Conservation (phyloP, 2,329 filamentous ascomycete genomes). For the Sarocladiaceae sp. region DNA sequence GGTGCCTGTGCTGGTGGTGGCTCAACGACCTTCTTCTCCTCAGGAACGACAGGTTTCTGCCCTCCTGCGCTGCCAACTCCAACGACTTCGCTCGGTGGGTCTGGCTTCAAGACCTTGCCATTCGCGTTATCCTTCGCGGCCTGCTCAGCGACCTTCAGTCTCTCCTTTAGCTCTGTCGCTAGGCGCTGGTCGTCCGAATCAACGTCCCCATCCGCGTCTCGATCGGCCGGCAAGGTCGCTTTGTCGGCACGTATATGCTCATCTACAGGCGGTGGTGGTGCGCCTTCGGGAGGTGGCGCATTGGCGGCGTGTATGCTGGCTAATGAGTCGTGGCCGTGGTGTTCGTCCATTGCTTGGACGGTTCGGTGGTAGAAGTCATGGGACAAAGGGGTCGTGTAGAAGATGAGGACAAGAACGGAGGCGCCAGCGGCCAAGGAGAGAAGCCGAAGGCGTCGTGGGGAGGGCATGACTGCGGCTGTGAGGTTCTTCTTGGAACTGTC, state of each 20-base stretch:
- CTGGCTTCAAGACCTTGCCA: slow-evolving; percentile 56
- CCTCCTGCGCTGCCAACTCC: slow-evolving; percentile 52
- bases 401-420: slow-evolving; percentile 61
- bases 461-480: slow-evolving; percentile 52
- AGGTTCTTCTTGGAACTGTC: too few relatives aligned
- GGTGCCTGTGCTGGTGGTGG: slow-evolving; percentile 37
- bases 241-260: slow-evolving; percentile 30
- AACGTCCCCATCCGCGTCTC: slow-evolving; percentile 48
- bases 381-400: slow-evolving; percentile 60
- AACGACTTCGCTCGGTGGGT: slow-evolving; percentile 50
- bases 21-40: slow-evolving; percentile 38
- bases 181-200: slow-evolving; percentile 50
- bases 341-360: slow-evolving; percentile 44
- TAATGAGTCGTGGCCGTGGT: slow-evolving; percentile 10
- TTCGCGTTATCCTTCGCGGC: slow-evolving; percentile 64
- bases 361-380: slow-evolving; percentile 57
- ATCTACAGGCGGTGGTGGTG: slow-evolving; percentile 21
- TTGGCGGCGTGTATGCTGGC: slow-evolving; percentile 4
- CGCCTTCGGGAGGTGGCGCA: slow-evolving; percentile 12
- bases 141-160: slow-evolving; percentile 62
- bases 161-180: slow-evolving; percentile 46
- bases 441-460: slow-evolving; percentile 62
- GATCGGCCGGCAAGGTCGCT: slow-evolving; percentile 37
- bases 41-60: slow-evolving; percentile 25
- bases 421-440: slow-evolving; percentile 59